phyloP scores from a whole-genome alignment of 805 yeast genomes.

The Phaffomyces opuntiae region DNA sequence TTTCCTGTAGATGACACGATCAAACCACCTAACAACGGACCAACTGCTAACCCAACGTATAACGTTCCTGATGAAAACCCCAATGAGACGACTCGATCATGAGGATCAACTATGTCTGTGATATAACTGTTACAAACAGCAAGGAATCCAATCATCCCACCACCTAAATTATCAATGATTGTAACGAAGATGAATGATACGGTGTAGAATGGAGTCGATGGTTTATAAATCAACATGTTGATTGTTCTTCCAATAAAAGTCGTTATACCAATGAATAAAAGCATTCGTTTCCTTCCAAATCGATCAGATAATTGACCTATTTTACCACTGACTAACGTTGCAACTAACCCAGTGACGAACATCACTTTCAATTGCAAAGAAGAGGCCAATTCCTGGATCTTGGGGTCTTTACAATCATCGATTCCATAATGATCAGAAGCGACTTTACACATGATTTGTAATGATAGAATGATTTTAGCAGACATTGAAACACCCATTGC shows the following conservation, averaged over 20 bases:
- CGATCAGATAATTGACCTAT: slow-evolving; percentile 59
- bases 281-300: slow-evolving; percentile 50
- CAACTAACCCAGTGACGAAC: slow-evolving; percentile 36
- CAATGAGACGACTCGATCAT: slow-evolving; percentile 47
- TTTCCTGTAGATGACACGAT: slow-evolving; percentile 24
- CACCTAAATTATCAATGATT: slow-evolving; percentile 46
- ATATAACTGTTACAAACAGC: slow-evolving; percentile 63
- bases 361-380: slow-evolving; percentile 39
- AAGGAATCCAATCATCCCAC: slow-evolving; percentile 51
- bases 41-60: slow-evolving; percentile 54
- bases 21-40: slow-evolving; percentile 54
- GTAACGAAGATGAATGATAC: slow-evolving; percentile 36
- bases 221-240: slow-evolving; percentile 24
- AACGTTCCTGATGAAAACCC: slow-evolving; percentile 55
- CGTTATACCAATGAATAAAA: slow-evolving; percentile 28
- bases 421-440: slow-evolving; percentile 25
- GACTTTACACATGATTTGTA: slow-evolving; percentile 22
- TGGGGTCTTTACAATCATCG: slow-evolving; percentile 29
- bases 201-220: slow-evolving; percentile 30
- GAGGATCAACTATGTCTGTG: slow-evolving; percentile 64
- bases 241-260: slow-evolving; percentile 18
- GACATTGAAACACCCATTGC: slow-evolving; percentile 33
- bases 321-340: slow-evolving; percentile 51
- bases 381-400: slow-evolving; percentile 40
- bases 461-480: slow-evolving; percentile 30